These are phyloP conservation scores for Phlegmacium glaucopus DNA, from an alignment of 768 basidiomycete species.

Conservation along the genomic window DNA sequence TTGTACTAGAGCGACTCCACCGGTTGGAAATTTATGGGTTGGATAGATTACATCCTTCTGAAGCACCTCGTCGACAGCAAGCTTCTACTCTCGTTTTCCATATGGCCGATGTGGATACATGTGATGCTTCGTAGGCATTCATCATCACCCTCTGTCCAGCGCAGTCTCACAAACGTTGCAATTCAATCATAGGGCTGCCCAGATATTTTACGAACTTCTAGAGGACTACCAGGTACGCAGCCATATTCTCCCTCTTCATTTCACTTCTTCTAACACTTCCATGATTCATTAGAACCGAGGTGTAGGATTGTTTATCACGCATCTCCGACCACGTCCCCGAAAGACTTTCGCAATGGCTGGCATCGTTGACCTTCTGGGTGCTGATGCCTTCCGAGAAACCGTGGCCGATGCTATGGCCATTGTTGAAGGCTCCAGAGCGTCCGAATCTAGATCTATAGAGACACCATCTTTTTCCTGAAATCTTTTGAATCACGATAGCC, in stretches of 20 bases:
- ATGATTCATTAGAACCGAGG: slow-evolving; percentile 39
- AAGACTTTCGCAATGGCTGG: slow-evolving; percentile 48
- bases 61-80: slow-evolving; percentile 72
- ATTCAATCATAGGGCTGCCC: slow-evolving; percentile 56
- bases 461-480: too few species aligned
- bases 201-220: slow-evolving; percentile 77
- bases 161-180: slow-evolving; percentile 3
- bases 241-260: not conserved
- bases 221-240: slow-evolving; percentile 68
- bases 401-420: slow-evolving; percentile 51
- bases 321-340: slow-evolving; percentile 37
- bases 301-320: slow-evolving; percentile 50
- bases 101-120: slow-evolving; percentile 85
- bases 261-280: not conserved
- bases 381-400: slow-evolving; percentile 44
- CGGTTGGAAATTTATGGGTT: slow-evolving; percentile 88
- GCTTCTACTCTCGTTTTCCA: slow-evolving; percentile 87
- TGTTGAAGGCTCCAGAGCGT: slow-evolving; percentile 25
- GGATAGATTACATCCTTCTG: slow-evolving; percentile 81
- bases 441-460: slow-evolving; percentile 9
- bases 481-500: too few species aligned
- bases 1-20: slow-evolving; percentile 61
- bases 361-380: slow-evolving; percentile 44
- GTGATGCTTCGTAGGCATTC: slow-evolving; percentile 80
- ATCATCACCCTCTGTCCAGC: not conserved